A percentile compares a stretch with the other conserved stretches of the same genome.
These are phyloP conservation scores for Castanospermum australe DNA, from an alignment of 306 rosid species.

Conservation along the genomic window DNA sequence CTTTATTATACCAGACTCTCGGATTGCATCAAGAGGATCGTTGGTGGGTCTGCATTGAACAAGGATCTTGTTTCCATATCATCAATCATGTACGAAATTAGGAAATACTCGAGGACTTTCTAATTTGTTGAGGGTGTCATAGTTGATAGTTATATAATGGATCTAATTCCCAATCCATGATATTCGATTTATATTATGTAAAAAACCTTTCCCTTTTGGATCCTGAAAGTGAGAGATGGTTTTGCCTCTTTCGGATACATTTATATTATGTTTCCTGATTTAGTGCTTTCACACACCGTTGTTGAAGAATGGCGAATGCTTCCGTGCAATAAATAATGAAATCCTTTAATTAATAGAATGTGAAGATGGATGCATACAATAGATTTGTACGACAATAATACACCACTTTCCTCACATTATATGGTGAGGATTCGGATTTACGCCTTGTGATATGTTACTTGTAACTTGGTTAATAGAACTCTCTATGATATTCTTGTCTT, in stretches of 20 bases:
- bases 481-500: no score
- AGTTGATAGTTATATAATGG: background rate
- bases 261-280: background rate
- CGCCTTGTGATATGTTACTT: no score
- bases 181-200: conserved; percentile 13
- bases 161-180: conserved; percentile 10
- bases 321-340: background rate
- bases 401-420: no score
- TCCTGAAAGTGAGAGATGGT: background rate
- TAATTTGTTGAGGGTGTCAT: conserved; percentile 33
- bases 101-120: conserved; percentile 94
- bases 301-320: background rate
- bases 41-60: conserved; percentile 78
- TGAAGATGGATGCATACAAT: background rate
- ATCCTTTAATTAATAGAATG: background rate
- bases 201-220: conserved; percentile 9
- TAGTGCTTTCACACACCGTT: background rate
- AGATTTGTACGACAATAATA: no score
- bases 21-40: conserved; percentile 84
- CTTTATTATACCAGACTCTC: conserved; percentile 93
- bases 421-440: no score
- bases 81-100: conserved; percentile 90
- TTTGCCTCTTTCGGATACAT: background rate
- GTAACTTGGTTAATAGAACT: no score
- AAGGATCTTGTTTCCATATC: conserved; percentile 90